These are phyloP conservation scores for Heritiera fomes DNA, from an alignment of 345 rosid genomes.

Conservation along the genomic window DNA sequence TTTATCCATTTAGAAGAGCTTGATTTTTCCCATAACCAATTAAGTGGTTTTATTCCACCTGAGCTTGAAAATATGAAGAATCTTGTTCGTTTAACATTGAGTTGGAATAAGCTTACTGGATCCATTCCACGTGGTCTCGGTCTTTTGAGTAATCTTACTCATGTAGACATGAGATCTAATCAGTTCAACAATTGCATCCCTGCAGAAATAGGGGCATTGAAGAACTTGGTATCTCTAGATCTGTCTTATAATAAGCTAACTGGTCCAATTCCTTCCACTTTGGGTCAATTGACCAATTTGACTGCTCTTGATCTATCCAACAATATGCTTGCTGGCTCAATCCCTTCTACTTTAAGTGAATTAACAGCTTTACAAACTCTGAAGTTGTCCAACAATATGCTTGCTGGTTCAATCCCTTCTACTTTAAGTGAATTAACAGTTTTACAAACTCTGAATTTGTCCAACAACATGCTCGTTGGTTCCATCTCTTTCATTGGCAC, in stretches of 20 bases:
- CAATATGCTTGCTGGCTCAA: neutral
- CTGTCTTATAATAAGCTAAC: neutral
- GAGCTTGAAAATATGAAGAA: conserved; percentile 2
- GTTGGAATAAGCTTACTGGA: too few relatives aligned
- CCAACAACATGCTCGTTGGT: too few relatives aligned
- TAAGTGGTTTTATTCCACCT: neutral
- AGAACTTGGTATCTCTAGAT: neutral
- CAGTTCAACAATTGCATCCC: neutral
- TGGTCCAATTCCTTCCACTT: conserved; percentile 5
- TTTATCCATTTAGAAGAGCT: neutral
- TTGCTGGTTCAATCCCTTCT: too few relatives aligned
- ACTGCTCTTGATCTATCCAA: neutral
- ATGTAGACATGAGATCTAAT: too few relatives aligned
- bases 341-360: too few relatives aligned
- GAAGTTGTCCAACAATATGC: too few relatives aligned
- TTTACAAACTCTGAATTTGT: too few relatives aligned
- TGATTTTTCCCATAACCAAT: neutral
- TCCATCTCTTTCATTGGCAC: too few relatives aligned
- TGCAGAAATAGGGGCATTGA: neutral
- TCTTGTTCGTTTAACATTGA: neutral
- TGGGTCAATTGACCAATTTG: neutral
- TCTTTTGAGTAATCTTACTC: too few relatives aligned
- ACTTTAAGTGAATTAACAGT: too few relatives aligned
- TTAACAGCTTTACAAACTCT: too few relatives aligned
- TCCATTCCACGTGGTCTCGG: too few relatives aligned